phyloP scores from a whole-genome alignment of 164 flowering plant genomes.

The Magnolia sinica region DNA sequence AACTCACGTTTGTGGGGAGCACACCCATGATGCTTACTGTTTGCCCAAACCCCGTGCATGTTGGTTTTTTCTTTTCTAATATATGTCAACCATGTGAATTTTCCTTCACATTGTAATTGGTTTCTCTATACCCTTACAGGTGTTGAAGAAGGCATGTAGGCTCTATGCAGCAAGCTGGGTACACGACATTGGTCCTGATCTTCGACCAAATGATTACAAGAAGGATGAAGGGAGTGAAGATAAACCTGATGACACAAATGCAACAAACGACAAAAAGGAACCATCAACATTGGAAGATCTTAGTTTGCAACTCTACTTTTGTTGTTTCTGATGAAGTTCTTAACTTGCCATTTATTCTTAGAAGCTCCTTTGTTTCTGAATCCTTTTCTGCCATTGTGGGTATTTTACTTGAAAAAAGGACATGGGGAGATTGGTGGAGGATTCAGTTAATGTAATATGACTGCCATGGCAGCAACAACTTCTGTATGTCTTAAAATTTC shows the following conservation, averaged over 20 bases:
- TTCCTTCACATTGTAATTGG: not conserved
- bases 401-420: too few relatives aligned
- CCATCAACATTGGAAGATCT: slow-evolving; percentile 83
- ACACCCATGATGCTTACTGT: too few relatives aligned
- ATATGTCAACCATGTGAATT: not conserved
- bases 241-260: slow-evolving; percentile 21
- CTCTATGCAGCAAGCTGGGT: slow-evolving; percentile 93
- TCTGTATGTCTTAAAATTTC: too few relatives aligned
- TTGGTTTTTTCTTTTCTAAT: not conserved
- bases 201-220: slow-evolving; percentile 66
- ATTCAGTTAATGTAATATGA: too few relatives aligned
- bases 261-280: slow-evolving; percentile 38
- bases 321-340: not conserved
- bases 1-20: too few relatives aligned
- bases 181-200: slow-evolving; percentile 90
- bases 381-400: too few relatives aligned
- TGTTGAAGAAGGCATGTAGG: slow-evolving; percentile 72
- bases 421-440: too few relatives aligned
- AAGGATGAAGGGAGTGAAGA: slow-evolving; percentile 29
- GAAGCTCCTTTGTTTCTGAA: not conserved
- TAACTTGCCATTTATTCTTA: not conserved
- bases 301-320: slow-evolving; percentile 36
- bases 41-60: too few relatives aligned
- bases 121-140: slow-evolving; percentile 29
- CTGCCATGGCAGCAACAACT: too few relatives aligned